Conservation (phyloP, 345 rosid genomes). For the Aegle marmelos region DNA sequence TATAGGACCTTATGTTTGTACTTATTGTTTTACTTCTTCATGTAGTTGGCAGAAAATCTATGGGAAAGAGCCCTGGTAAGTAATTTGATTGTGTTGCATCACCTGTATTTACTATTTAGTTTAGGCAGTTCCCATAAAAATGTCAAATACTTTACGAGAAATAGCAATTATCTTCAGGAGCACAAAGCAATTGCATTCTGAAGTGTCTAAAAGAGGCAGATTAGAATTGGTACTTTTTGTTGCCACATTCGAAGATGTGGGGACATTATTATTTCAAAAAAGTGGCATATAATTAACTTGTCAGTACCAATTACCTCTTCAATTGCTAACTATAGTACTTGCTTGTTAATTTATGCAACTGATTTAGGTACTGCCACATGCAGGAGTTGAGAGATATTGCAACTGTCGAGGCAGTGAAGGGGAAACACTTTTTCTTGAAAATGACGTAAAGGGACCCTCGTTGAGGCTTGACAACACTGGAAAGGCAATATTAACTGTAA, state of each 20-base stretch:
- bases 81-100: slow-evolving; percentile 1
- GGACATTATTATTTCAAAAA: not conserved
- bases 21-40: slow-evolving; percentile 12
- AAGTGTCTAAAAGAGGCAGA: not conserved
- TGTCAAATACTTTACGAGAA: not conserved
- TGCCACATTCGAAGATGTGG: not conserved
- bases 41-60: slow-evolving; percentile 71
- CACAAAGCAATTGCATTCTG: not conserved
- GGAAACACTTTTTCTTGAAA: slow-evolving; percentile 84
- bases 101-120: not conserved
- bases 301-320: not conserved
- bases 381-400: slow-evolving; percentile 87
- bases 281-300: slow-evolving; percentile 8
- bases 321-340: not conserved
- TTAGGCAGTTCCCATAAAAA: not conserved
- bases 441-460: slow-evolving; percentile 77
- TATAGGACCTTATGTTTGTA: slow-evolving; percentile 10
- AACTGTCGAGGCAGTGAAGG: slow-evolving; percentile 51
- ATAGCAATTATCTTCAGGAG: not conserved
- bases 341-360: slow-evolving; percentile 5
- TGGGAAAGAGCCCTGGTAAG: slow-evolving; percentile 95
- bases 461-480: slow-evolving; percentile 94
- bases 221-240: slow-evolving; percentile 1
- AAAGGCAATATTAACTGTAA: slow-evolving; percentile 80
- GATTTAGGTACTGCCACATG: slow-evolving; percentile 10